These are phyloP conservation scores for Hymenoscyphus fructigenus DNA, from an alignment of 2,329 filamentous ascomycete species.

Conservation along the genomic window DNA sequence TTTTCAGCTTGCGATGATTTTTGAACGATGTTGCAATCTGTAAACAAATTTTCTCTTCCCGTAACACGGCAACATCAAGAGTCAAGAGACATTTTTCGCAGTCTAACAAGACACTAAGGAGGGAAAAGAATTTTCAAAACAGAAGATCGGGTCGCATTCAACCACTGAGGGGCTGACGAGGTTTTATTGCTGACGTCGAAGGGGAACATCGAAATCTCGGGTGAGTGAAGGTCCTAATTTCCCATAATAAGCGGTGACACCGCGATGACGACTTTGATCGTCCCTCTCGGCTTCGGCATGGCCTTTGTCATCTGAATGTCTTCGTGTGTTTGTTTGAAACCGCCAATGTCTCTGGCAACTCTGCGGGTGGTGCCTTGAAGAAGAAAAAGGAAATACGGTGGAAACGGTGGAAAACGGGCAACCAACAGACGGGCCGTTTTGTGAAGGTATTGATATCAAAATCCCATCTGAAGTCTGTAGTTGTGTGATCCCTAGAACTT, in stretches of 20 bases:
- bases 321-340: background rate
- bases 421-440: no score
- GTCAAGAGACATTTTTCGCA: background rate
- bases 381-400: background rate
- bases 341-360: slow-evolving; percentile 1
- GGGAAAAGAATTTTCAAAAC: background rate
- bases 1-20: background rate
- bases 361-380: background rate
- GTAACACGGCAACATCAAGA: background rate
- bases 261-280: slow-evolving; percentile 8
- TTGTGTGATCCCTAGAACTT: no score
- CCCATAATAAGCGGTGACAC: slow-evolving; percentile 1
- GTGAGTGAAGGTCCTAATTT: slow-evolving; percentile 8
- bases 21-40: background rate
- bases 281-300: background rate
- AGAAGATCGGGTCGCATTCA: background rate
- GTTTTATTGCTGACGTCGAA: background rate
- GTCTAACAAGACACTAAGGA: background rate
- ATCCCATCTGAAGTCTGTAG: no score
- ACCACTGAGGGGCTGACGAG: background rate
- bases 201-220: slow-evolving; percentile 7
- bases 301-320: slow-evolving; percentile 1
- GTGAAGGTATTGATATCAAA: no score
- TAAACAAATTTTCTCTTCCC: background rate
- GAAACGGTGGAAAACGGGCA: background rate